These are phyloP conservation scores for Pezicula neosporulosa DNA, from an alignment of 2,329 filamentous ascomycete species.

Conservation along the genomic window DNA sequence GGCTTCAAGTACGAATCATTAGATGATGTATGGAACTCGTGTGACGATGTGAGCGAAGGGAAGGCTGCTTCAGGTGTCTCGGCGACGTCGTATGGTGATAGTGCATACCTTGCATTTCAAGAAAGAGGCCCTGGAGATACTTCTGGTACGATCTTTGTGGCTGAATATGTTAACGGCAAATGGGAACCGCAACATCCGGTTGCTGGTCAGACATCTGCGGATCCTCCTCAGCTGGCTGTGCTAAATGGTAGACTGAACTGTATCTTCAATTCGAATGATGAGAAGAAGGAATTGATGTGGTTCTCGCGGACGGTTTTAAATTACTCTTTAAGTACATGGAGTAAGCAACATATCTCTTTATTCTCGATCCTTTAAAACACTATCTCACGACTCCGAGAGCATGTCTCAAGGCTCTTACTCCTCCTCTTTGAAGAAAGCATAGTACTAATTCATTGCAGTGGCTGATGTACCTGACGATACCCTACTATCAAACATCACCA, in stretches of 20 bases:
- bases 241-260: conserved; percentile 30
- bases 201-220: conserved; percentile 13
- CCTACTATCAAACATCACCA: conserved; percentile 60
- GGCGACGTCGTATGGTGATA: conserved; percentile 30
- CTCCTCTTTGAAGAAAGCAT: too few relatives aligned
- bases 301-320: conserved; percentile 30
- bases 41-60: conserved; percentile 31
- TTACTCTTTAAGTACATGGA: conserved; percentile 52
- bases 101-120: conserved; percentile 27
- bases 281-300: conserved; percentile 30
- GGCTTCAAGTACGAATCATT: conserved; percentile 28
- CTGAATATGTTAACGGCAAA: conserved; percentile 17
- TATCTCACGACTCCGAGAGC: too few relatives aligned
- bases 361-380: too few relatives aligned
- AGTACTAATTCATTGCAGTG: too few relatives aligned
- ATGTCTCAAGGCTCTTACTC: too few relatives aligned
- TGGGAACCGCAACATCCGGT: conserved; percentile 18
- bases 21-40: conserved; percentile 25
- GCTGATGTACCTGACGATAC: conserved; percentile 50
- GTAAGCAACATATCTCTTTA: too few relatives aligned
- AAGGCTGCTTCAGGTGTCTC: conserved; percentile 29
- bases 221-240: conserved; percentile 21
- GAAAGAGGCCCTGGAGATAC: conserved; percentile 18
- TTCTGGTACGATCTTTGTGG: conserved; percentile 17
- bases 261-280: conserved; percentile 28